Base-by-base conservation (phyloP, 148 eudicot species). In the Rhododendron williamsianum region DNA sequence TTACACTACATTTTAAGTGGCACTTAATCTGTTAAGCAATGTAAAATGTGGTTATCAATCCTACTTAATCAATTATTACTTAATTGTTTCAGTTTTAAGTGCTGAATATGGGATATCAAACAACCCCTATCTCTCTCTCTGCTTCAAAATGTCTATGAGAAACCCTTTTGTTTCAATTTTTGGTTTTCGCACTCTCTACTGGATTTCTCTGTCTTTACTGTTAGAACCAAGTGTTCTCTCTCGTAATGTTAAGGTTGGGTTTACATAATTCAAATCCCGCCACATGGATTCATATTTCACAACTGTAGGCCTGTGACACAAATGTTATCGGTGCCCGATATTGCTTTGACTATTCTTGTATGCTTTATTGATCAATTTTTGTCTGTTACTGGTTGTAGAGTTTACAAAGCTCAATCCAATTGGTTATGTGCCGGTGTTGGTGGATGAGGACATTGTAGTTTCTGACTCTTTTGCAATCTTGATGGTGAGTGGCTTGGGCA, bases 391-490 rank as follows among this genome's bases (percentile, higher is more conserved):
- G 79, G 81, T 11, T 87, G 74, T 80, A 94, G 99, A 96, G 88
- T 96, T 90, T 87, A 86, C 87, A 81, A 89, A 91, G 88, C 89
- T 96, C 76, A 96, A 94, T 91, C 98, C 99, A 49, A 81, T 94
- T 36, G 89, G 98, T 54, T 91, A 85, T 78, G 98, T 96, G 52
- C 98, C 98, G 2, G 94, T 88, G 84, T 87, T 94, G 93, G 93
- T 90, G 65, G 97, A 95, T 89, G 98, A 86, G 46, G 95, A 93
- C 84, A 74, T 86, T 78, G 93, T 91, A 56, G 15, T 94, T 84
- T 88, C 93, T 8, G 99, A 96, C 86, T 96, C 99, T 78, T 91
- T 93, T 87, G 99, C 99, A 38, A 95, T 96, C 58, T 69, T 96
- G 81, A 83, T 95, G 99, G 99, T 93, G 81, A 82, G 93, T 86